These are phyloP conservation scores for Microcyclospora pomicola DNA, from an alignment of 2,329 filamentous ascomycete genomes.

Conservation along the genomic window DNA sequence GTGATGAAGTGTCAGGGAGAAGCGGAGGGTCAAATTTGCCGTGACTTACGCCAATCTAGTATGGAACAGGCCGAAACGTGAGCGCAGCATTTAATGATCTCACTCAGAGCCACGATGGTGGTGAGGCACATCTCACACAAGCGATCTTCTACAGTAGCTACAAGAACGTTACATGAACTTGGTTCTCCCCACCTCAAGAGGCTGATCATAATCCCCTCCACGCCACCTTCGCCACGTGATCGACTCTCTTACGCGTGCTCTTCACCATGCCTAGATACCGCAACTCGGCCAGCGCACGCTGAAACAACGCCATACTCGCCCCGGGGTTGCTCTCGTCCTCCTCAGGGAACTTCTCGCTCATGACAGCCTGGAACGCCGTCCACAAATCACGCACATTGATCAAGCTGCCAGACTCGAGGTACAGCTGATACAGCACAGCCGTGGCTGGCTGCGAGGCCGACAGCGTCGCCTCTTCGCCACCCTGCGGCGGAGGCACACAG, in stretches of 20 bases:
- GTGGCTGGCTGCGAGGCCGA: constrained; percentile 53
- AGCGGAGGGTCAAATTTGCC: no score
- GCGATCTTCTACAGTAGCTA: no score
- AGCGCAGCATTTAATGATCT: no score
- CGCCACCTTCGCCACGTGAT: constrained; percentile 73
- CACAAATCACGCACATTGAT: constrained; percentile 71
- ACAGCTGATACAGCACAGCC: constrained; percentile 63
- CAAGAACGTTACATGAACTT: not conserved
- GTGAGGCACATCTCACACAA: no score
- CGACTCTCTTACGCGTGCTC: constrained; percentile 76
- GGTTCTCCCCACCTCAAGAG: constrained; percentile 1
- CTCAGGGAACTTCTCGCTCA: constrained; percentile 31
- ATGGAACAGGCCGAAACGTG: no score
- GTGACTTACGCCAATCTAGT: no score
- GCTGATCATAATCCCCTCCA: constrained; percentile 56
- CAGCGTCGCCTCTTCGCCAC: constrained; percentile 34
- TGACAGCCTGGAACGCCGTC: constrained; percentile 57
- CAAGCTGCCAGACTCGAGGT: constrained; percentile 60
- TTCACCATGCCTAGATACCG: constrained; percentile 78
- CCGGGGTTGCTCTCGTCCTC: constrained; percentile 19
- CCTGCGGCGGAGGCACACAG: constrained; percentile 34
- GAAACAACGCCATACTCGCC: constrained; percentile 53
- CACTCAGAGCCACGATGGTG: no score
- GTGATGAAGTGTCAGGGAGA: not conserved
- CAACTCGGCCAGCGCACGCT: constrained; percentile 71